These are phyloP conservation scores for Apostasia shenzhenica DNA, from an alignment of 106 monocot species.

Conservation along the genomic window DNA sequence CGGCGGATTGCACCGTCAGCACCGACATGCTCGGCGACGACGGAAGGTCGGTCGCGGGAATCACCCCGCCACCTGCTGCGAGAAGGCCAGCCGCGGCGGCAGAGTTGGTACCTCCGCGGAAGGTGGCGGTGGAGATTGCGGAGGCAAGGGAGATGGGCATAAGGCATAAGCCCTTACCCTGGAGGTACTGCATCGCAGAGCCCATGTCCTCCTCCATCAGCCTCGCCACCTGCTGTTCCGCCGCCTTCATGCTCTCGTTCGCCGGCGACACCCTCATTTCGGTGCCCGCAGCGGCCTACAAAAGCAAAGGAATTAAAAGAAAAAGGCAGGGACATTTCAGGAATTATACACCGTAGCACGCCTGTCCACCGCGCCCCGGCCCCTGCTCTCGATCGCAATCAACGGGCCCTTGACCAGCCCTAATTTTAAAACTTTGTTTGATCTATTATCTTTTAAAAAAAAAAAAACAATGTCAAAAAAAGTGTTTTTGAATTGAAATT, in stretches of 20 bases:
- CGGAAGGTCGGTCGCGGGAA: constrained; percentile 17
- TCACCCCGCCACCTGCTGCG: not conserved
- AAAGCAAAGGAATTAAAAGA: not conserved
- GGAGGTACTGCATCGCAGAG: constrained; percentile 75
- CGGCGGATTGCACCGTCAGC: constrained; percentile 59
- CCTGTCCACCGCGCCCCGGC: not conserved
- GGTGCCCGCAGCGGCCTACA: not conserved
- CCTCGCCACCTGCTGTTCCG: constrained; percentile 79
- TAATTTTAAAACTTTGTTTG: too few species aligned
- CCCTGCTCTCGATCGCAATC: constrained; percentile 5
- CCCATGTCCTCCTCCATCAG: constrained; percentile 92
- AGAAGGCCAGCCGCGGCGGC: constrained; percentile 16
- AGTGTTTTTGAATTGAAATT: too few species aligned
- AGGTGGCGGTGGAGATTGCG: constrained; percentile 64
- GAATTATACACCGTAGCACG: constrained; percentile 8
- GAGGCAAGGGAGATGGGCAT: constrained; percentile 90
- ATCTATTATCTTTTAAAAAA: too few species aligned
- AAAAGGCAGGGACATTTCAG: not conserved
- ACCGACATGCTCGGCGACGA: constrained; percentile 58
- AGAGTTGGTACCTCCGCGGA: constrained; percentile 13
- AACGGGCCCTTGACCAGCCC: not conserved
- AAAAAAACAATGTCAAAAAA: too few species aligned
- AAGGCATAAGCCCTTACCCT: constrained; percentile 78
- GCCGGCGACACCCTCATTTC: not conserved
- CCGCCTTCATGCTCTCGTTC: constrained; percentile 31